A percentile compares a stretch with the other conserved stretches of the same genome.
phyloP scores from a whole-genome alignment of 305 asterid species.

The Rubia tinctorum region DNA sequence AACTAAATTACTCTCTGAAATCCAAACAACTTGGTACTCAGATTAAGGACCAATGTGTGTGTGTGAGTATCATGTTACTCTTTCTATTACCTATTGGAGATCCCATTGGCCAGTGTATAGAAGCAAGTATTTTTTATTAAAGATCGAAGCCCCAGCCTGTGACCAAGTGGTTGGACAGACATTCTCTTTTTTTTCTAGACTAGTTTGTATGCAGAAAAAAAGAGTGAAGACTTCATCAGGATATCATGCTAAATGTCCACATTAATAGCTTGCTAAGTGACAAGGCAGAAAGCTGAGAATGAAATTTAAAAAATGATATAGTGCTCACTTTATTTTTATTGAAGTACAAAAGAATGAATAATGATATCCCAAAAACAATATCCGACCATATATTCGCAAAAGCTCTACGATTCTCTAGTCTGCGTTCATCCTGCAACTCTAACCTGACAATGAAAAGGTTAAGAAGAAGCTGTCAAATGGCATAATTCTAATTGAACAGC shows the following conservation, averaged over 20 bases:
- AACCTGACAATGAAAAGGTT: constrained; percentile 41
- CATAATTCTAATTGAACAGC: background rate
- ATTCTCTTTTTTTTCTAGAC: background rate
- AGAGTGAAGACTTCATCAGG: background rate
- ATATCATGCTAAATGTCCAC: constrained; percentile 1
- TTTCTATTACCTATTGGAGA: background rate
- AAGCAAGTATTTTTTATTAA: background rate
- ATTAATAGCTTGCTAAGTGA: background rate
- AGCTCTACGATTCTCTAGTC: constrained; percentile 86
- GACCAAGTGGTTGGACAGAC: background rate
- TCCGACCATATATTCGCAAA: constrained; percentile 99
- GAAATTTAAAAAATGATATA: constrained; percentile 12
- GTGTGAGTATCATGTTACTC: background rate
- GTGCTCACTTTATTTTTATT: constrained; percentile 74
- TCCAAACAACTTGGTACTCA: background rate
- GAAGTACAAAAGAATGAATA: constrained; percentile 80
- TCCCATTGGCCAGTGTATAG: background rate
- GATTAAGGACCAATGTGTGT: background rate
- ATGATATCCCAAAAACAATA: constrained; percentile 77
- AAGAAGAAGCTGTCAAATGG: background rate
- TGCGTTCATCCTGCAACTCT: constrained; percentile 83
- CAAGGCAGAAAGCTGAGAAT: constrained; percentile 6
- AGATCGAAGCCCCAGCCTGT: background rate
- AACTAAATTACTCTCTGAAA: background rate
- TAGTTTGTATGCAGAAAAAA: background rate